These are phyloP conservation scores for Albatrellus ellisii DNA, from an alignment of 768 basidiomycete species.

Conservation along the genomic window DNA sequence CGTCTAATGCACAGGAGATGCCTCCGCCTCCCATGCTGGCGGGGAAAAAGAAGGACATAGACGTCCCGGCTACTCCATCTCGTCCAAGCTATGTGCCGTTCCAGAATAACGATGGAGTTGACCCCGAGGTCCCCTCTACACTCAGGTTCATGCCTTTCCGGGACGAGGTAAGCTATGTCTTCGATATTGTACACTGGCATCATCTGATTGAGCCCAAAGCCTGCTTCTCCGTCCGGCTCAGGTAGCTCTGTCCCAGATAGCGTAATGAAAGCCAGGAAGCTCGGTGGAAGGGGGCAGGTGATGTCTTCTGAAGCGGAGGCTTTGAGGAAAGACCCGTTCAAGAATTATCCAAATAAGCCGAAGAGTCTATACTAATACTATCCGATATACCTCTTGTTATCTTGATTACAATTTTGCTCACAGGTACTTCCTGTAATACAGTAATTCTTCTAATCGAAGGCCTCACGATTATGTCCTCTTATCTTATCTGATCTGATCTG, in stretches of 20 bases:
- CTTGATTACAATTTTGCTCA: not conserved
- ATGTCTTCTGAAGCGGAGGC: slow-evolving; percentile 62
- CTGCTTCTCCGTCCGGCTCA: slow-evolving; percentile 19
- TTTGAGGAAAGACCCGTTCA: slow-evolving; percentile 64
- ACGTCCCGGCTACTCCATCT: slow-evolving; percentile 22
- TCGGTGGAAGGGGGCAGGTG: slow-evolving; percentile 26
- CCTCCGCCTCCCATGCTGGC: slow-evolving; percentile 27
- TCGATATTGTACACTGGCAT: slow-evolving; percentile 6
- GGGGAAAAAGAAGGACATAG: slow-evolving; percentile 16
- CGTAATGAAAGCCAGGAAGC: slow-evolving; percentile 53
- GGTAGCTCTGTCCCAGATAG: slow-evolving; percentile 30
- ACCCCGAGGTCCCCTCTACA: slow-evolving; percentile 25
- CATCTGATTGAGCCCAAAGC: slow-evolving; percentile 17
- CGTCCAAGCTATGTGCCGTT: slow-evolving; percentile 16
- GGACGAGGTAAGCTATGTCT: slow-evolving; percentile 44
- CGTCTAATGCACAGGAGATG: slow-evolving; percentile 22
- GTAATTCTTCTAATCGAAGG: not conserved
- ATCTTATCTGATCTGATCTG: not conserved
- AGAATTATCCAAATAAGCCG: slow-evolving; percentile 43
- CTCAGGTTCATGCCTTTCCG: slow-evolving; percentile 60
- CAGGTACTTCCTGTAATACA: not conserved
- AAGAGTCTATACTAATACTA: slow-evolving; percentile 2
- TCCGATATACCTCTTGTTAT: not conserved
- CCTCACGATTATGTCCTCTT: not conserved
- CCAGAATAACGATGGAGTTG: slow-evolving; percentile 16